These are phyloP conservation scores for Apiospora phragmitis DNA, from an alignment of 2,329 filamentous ascomycete species.

Conservation along the genomic window DNA sequence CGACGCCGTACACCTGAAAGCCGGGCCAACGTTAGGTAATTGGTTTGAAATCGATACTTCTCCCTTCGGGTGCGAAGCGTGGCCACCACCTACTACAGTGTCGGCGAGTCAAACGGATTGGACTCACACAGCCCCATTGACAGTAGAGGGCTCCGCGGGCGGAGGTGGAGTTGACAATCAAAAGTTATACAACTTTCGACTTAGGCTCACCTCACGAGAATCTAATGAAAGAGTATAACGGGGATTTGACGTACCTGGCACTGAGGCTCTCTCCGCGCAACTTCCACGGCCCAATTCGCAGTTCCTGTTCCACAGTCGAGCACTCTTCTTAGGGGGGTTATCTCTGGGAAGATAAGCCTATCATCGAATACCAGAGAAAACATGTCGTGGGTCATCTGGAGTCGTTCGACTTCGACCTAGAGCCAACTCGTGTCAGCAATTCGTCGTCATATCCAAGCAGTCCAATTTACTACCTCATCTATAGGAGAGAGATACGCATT, in stretches of 20 bases:
- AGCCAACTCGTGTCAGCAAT: conserved; percentile 12
- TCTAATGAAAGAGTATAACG: neutral
- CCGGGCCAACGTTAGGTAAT: conserved; percentile 16
- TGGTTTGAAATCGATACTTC: neutral
- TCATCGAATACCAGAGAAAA: conserved; percentile 66
- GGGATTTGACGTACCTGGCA: neutral
- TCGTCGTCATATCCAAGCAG: conserved; percentile 13
- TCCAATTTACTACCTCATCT: conserved; percentile 60
- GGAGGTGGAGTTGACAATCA: neutral
- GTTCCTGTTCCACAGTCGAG: conserved; percentile 74
- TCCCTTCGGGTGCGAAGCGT: neutral
- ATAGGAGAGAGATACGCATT: conserved; percentile 67
- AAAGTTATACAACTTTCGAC: neutral
- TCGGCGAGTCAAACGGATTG: neutral
- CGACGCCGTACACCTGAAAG: conserved; percentile 67
- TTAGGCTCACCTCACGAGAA: neutral
- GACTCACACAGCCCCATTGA: neutral
- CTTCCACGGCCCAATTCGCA: conserved; percentile 57
- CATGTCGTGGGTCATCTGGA: conserved; percentile 63
- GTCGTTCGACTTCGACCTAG: conserved; percentile 69
- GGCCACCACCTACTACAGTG: neutral
- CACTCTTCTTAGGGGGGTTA: conserved; percentile 56
- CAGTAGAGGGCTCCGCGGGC: neutral
- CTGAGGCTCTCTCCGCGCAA: neutral
- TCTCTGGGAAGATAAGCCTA: conserved; percentile 69